phyloP scores from a whole-genome alignment of 805 yeast genomes.

The Brettanomyces sp. region DNA sequence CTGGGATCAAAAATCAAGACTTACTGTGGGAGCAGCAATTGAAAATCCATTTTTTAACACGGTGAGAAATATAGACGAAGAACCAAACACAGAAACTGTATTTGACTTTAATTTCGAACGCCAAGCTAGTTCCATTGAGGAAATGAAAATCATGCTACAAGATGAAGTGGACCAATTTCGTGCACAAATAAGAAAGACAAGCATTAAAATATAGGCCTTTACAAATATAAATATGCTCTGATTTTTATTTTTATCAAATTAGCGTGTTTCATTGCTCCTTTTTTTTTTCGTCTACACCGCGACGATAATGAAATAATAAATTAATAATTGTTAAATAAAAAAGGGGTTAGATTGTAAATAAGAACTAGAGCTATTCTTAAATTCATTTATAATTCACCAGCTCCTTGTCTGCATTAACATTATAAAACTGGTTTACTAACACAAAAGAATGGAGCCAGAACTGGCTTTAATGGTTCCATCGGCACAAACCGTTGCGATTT shows the following conservation, averaged over 20 bases:
- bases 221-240: too few relatives aligned
- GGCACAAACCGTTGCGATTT: constrained; percentile 84
- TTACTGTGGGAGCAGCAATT: constrained; percentile 46
- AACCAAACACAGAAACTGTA: constrained; percentile 37
- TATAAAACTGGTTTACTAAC: neutral
- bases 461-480: constrained; percentile 81
- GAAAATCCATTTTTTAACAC: constrained; percentile 43
- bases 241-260: too few relatives aligned
- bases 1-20: constrained; percentile 56
- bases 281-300: too few relatives aligned
- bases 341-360: too few relatives aligned
- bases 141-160: constrained; percentile 37
- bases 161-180: constrained; percentile 48
- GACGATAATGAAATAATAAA: too few relatives aligned
- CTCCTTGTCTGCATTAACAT: too few relatives aligned
- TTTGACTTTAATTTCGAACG: constrained; percentile 68
- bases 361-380: too few relatives aligned
- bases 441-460: constrained; percentile 71
- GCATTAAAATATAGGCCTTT: too few relatives aligned
- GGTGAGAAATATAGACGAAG: constrained; percentile 48
- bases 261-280: too few relatives aligned
- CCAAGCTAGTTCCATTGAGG: constrained; percentile 27
- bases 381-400: too few relatives aligned
- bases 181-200: constrained; percentile 13
- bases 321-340: too few relatives aligned